Conservation (phyloP, 2,329 filamentous ascomycete genomes). For the Lecanosticta acicola region DNA sequence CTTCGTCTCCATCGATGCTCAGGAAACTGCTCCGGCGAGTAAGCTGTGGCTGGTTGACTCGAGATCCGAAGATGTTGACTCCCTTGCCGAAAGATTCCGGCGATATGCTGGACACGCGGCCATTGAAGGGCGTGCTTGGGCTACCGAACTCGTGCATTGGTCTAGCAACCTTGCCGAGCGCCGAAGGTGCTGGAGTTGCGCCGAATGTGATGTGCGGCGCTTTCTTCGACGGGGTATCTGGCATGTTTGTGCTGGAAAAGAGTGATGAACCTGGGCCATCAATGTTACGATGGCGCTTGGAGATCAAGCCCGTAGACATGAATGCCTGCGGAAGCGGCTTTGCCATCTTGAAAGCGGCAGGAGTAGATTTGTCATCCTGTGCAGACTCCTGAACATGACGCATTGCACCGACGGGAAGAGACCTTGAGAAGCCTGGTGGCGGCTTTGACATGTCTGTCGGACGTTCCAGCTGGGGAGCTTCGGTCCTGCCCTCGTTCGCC, state of each 20-base stretch:
- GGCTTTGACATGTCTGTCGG: conserved; percentile 38
- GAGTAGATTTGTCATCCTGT: conserved; percentile 60
- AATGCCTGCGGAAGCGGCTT: conserved; percentile 78
- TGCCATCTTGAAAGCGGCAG: conserved; percentile 67
- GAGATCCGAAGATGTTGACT: conserved; percentile 57
- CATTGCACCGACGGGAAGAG: conserved; percentile 62
- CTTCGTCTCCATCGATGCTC: conserved; percentile 68
- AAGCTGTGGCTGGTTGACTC: conserved; percentile 43
- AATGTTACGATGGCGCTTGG: conserved; percentile 78
- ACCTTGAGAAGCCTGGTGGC: conserved; percentile 63
- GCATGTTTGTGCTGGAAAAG: conserved; percentile 62
- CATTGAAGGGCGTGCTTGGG: conserved; percentile 76
- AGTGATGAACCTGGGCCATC: conserved; percentile 56
- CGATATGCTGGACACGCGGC: conserved; percentile 55
- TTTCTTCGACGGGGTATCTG: conserved; percentile 95
- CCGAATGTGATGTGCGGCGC: conserved; percentile 63
- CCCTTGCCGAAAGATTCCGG: conserved; percentile 63
- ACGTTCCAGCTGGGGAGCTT: not conserved
- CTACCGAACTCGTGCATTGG: conserved; percentile 69
- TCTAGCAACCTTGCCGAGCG: conserved; percentile 55
- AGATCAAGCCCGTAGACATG: conserved; percentile 89
- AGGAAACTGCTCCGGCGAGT: conserved; percentile 65
- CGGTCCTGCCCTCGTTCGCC: not conserved
- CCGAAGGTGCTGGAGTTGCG: conserved; percentile 49
- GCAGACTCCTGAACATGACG: conserved; percentile 41